phyloP scores from a whole-genome alignment of 2,329 filamentous ascomycete genomes.

The Cordyceps militaris region DNA sequence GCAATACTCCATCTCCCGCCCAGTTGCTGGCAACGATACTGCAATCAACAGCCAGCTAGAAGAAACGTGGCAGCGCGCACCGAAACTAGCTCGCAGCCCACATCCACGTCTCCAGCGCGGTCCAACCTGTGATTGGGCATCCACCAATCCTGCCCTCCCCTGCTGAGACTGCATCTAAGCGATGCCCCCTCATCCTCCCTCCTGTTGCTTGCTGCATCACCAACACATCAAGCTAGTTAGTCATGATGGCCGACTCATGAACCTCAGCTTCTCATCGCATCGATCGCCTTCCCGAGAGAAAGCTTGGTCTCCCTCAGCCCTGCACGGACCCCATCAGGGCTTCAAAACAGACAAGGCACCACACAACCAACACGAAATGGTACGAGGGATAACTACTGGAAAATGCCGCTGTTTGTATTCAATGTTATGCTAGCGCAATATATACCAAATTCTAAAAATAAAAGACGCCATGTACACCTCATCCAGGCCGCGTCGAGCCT shows the following conservation, averaged over 20 bases:
- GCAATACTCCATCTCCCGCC: background rate
- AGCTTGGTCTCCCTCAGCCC: background rate
- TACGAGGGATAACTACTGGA: too few relatives aligned
- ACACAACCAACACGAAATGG: background rate
- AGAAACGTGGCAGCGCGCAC: slow-evolving; percentile 7
- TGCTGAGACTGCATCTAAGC: background rate
- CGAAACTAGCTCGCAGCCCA: background rate
- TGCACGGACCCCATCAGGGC: background rate
- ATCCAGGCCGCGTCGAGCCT: background rate
- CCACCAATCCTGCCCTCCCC: background rate
- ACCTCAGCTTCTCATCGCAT: background rate
- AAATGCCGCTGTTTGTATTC: too few relatives aligned
- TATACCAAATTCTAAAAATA: background rate
- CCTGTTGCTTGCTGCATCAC: too few relatives aligned
- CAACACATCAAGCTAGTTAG: background rate
- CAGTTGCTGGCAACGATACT: background rate
- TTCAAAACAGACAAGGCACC: background rate
- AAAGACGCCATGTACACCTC: background rate
- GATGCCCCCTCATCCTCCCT: background rate
- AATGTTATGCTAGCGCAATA: background rate
- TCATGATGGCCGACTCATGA: background rate
- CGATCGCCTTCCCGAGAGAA: slow-evolving; percentile 4
- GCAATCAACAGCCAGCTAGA: background rate
- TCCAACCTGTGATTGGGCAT: slow-evolving; percentile 3
- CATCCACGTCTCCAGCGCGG: slow-evolving; percentile 4